These are phyloP conservation scores for Cicer yamashitae DNA, from an alignment of 306 rosid genomes.

Conservation along the genomic window DNA sequence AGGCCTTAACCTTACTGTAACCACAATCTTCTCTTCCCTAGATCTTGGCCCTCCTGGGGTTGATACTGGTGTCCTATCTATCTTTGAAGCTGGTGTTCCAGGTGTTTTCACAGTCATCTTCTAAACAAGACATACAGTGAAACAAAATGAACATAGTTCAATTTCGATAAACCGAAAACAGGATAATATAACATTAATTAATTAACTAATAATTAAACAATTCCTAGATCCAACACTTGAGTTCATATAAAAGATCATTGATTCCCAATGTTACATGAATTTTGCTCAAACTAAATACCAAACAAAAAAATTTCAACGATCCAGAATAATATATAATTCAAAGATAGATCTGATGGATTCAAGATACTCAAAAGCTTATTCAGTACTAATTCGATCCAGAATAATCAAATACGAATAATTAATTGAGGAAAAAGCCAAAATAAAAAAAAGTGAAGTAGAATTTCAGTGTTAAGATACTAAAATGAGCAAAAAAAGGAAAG, in stretches of 20 bases:
- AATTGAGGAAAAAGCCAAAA: not conserved
- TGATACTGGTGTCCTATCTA: slow-evolving; percentile 80
- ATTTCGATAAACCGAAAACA: not conserved
- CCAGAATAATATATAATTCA: not conserved
- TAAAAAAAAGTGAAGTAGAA: too few species aligned
- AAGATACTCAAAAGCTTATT: slow-evolving; percentile 1
- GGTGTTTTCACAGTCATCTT: slow-evolving; percentile 86
- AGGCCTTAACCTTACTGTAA: slow-evolving; percentile 92
- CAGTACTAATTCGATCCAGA: slow-evolving; percentile 18
- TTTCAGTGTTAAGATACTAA: slow-evolving; percentile 25
- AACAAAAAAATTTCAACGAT: slow-evolving; percentile 18
- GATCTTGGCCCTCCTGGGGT: slow-evolving; percentile 84
- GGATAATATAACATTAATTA: not conserved
- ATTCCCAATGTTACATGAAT: not conserved
- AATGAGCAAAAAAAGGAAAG: slow-evolving; percentile 40
- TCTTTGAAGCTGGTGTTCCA: slow-evolving; percentile 91
- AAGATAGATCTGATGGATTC: slow-evolving; percentile 5
- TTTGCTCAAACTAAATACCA: not conserved
- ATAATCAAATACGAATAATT: not conserved
- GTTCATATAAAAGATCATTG: not conserved
- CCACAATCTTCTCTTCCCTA: slow-evolving; percentile 95
- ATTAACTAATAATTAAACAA: not conserved
- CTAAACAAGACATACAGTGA: slow-evolving; percentile 34
- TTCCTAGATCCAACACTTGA: not conserved
- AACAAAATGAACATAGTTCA: not conserved